A percentile compares a stretch with the other conserved stretches of the same genome.
Conservation (phyloP, 2,329 filamentous ascomycete species). For the Xylaria sp. region DNA sequence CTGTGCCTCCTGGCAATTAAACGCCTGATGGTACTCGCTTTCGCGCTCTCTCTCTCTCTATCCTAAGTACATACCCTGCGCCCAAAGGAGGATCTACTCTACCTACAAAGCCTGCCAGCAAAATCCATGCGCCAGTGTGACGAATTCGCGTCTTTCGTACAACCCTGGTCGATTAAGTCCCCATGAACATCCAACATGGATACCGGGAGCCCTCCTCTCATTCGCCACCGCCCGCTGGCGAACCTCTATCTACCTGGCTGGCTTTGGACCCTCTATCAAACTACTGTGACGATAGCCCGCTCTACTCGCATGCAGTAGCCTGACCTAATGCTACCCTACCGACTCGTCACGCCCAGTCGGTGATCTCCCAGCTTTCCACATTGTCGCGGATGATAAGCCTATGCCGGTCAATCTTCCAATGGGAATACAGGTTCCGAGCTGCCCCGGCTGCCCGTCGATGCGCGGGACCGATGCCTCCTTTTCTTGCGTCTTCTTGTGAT, state of each 20-base stretch:
- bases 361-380: constrained; percentile 71
- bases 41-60: constrained; percentile 12
- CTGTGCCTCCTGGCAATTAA: constrained; percentile 31
- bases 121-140: constrained; percentile 30
- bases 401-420: constrained; percentile 77
- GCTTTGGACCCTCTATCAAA: constrained; percentile 31
- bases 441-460: constrained; percentile 73
- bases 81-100: constrained; percentile 41
- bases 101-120: constrained; percentile 32
- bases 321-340: constrained; percentile 44
- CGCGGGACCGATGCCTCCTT: constrained; percentile 69
- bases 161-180: constrained; percentile 26
- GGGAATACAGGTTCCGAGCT: constrained; percentile 71
- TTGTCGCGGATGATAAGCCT: constrained; percentile 75
- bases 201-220: constrained; percentile 6
- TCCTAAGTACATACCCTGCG: constrained; percentile 33
- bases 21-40: constrained; percentile 17
- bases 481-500: constrained; percentile 67
- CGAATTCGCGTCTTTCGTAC: constrained; percentile 24
- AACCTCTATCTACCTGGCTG: constrained; percentile 26
- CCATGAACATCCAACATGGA: constrained; percentile 26
- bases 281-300: constrained; percentile 32
- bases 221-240: constrained; percentile 30
- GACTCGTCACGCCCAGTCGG: constrained; percentile 61
- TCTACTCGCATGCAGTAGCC: constrained; percentile 41